These are phyloP conservation scores for Boletus barrowsii DNA, from an alignment of 768 basidiomycete genomes.

Conservation along the genomic window DNA sequence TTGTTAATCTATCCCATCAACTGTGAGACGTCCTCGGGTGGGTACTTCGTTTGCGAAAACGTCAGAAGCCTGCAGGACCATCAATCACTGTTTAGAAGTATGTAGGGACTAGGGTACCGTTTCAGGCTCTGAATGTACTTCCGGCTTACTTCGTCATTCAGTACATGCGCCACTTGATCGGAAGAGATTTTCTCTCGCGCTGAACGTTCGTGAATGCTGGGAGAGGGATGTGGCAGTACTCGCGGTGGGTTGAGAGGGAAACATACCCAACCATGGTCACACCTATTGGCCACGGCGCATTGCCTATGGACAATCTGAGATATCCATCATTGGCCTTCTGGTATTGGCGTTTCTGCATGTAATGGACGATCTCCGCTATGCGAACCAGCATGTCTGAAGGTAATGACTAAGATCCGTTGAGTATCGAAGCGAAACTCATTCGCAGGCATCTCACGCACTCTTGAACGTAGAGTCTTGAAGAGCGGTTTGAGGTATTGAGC, in stretches of 20 bases:
- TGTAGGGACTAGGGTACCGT: slow-evolving; percentile 49
- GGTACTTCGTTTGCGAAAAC: slow-evolving; percentile 94
- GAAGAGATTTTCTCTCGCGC: slow-evolving; percentile 97
- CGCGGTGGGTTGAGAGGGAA: not conserved
- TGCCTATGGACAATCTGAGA: slow-evolving; percentile 94
- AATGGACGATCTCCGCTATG: slow-evolving; percentile 90
- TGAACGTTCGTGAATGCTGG: slow-evolving; percentile 93
- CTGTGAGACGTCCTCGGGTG: slow-evolving; percentile 87
- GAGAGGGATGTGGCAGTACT: not conserved
- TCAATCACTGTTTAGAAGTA: slow-evolving; percentile 1
- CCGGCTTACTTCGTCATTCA: slow-evolving; percentile 98
- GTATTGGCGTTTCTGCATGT: slow-evolving; percentile 96
- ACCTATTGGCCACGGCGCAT: slow-evolving; percentile 99
- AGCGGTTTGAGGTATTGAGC: slow-evolving; percentile 96
- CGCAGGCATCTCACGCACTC: slow-evolving; percentile 51
- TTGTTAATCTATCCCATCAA: slow-evolving; percentile 68
- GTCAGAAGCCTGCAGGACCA: slow-evolving; percentile 69
- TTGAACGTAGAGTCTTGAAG: slow-evolving; percentile 84
- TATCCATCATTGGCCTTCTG: slow-evolving; percentile 97
- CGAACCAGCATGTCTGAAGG: slow-evolving; percentile 80
- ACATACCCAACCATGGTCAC: slow-evolving; percentile 98
- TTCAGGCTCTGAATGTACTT: slow-evolving; percentile 99
- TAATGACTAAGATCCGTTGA: slow-evolving; percentile 51
- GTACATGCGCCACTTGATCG: slow-evolving; percentile 95
- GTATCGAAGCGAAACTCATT: not conserved